These are phyloP conservation scores for Gossypium trilobum DNA, from an alignment of 441 rosid species.

Conservation along the genomic window DNA sequence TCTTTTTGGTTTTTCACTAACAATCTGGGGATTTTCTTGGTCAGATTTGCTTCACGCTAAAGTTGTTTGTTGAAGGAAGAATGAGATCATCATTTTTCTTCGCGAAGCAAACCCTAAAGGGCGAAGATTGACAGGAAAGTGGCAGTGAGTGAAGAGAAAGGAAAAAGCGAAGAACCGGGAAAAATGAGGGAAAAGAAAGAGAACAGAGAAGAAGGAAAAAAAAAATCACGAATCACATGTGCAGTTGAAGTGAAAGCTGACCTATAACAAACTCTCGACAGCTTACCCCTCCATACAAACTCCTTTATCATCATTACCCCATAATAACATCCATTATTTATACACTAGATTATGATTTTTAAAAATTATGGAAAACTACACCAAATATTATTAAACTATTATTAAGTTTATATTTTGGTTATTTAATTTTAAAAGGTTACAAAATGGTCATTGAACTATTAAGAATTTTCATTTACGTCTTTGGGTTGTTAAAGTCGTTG, in stretches of 20 bases:
- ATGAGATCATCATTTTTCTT: background rate
- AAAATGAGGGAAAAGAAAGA: background rate
- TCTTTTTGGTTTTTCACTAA: background rate
- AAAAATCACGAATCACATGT: background rate
- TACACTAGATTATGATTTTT: no score
- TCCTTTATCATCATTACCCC: slow-evolving; percentile 14
- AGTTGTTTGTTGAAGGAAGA: background rate
- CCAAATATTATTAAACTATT: no score
- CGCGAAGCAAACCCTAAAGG: background rate
- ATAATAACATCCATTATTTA: background rate
- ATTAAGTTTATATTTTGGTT: no score
- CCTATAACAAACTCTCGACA: slow-evolving; percentile 25
- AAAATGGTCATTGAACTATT: no score
- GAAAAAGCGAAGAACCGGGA: background rate
- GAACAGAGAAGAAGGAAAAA: background rate
- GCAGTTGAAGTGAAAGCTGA: slow-evolving; percentile 17
- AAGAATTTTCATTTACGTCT: no score
- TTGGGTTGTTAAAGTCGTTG: no score
- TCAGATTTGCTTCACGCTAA: slow-evolving; percentile 2
- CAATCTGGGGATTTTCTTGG: background rate
- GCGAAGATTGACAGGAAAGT: background rate
- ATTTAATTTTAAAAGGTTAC: no score
- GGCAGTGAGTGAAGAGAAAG: background rate
- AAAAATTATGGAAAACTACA: background rate
- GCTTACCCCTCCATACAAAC: slow-evolving; percentile 14